A percentile compares a stretch with the other conserved stretches of the same genome.
Conservation (phyloP, 2,329 filamentous ascomycete genomes). For the Ceratocystis cacaofunesta region DNA sequence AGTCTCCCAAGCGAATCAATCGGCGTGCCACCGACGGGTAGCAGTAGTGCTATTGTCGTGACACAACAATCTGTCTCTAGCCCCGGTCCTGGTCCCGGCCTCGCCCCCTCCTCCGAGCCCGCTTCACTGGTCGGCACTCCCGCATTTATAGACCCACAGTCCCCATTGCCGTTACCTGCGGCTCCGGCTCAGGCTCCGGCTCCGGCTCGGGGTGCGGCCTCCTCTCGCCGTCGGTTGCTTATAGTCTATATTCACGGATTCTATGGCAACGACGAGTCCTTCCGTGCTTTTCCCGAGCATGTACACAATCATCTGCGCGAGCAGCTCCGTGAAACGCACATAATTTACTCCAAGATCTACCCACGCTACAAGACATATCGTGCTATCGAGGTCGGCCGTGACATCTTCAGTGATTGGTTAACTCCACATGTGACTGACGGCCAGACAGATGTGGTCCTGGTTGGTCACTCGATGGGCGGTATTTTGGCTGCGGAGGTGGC, state of each 20-base stretch:
- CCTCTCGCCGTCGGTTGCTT: constrained; percentile 43
- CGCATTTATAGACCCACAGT: background rate
- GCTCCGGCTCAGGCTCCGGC: constrained; percentile 14
- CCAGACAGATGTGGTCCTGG: constrained; percentile 60
- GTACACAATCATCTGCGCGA: constrained; percentile 60
- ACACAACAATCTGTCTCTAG: background rate
- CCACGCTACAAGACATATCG: constrained; percentile 65
- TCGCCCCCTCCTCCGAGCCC: constrained; percentile 21
- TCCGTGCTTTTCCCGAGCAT: constrained; percentile 75
- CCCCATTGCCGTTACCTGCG: constrained; percentile 19
- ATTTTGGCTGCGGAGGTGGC: constrained; percentile 67
- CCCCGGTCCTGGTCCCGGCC: background rate
- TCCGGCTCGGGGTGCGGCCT: constrained; percentile 13
- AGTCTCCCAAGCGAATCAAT: background rate
- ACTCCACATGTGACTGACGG: constrained; percentile 55
- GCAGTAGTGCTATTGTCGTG: background rate
- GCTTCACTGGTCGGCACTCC: constrained; percentile 21
- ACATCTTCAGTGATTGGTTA: constrained; percentile 75
- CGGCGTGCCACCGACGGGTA: background rate
- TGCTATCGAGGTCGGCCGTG: constrained; percentile 55
- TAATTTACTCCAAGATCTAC: constrained; percentile 76
- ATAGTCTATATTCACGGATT: constrained; percentile 82
- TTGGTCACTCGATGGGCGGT: constrained; percentile 86
- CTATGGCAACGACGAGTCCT: constrained; percentile 76
- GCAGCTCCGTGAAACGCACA: constrained; percentile 54